Base-by-base conservation (phyloP, 345 rosid genomes). In the Noccaea bulbosa region DNA sequence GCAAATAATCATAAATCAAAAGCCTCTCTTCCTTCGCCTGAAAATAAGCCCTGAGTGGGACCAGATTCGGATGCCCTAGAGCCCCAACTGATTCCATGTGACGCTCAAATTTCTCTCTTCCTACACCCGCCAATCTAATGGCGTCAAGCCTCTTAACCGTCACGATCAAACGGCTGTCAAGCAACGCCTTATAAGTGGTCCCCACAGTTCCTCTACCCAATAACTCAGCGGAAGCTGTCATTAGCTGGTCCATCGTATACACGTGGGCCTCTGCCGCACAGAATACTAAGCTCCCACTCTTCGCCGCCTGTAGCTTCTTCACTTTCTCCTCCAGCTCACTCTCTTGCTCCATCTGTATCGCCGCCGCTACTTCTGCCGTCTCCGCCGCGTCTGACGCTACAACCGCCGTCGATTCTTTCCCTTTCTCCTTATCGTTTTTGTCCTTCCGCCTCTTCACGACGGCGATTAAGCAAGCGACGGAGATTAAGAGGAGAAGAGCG, bases 81-180 rank as follows among this genome's bases (percentile, higher is more conserved):
- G 91, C 94, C 14, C 98, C 98, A 7, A 93, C 97, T 16, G 98
- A 84, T 81, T 84, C 98, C 98, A 93, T 93, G 76, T 93, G 98
- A 60, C 65, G 84, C 82, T 88, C 92, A 37, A 85, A 93, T 9
- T 37, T 71, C 9, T 87, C 96, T 64, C 78, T 83, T 35, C 84
- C 80, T 33, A 84, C 79, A 50, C 83, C 83, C 1, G 73, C 85
- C 65, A 90, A 63, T 82, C 82, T 88, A 70, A 62, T 77, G 11
- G 87, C 86, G 35, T 93, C 97, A n/a, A 93, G 83, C 67, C 97
- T 70, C 75, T 93, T 90, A 24, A 90, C 96, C 62, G 82, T 65
- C 22, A 93, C 93, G 74, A 87, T 85, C 82, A 88, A 71, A 51
- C 89, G 86, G 83, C 77, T 85, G 57, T 90, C 97, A 44, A 93